Evolutionary conservation across 495 filamentous ascomycete genomes (phyloP), one percentile per base, ranked within the genome.

Genomic region (Xylaria cubensis): DNA sequence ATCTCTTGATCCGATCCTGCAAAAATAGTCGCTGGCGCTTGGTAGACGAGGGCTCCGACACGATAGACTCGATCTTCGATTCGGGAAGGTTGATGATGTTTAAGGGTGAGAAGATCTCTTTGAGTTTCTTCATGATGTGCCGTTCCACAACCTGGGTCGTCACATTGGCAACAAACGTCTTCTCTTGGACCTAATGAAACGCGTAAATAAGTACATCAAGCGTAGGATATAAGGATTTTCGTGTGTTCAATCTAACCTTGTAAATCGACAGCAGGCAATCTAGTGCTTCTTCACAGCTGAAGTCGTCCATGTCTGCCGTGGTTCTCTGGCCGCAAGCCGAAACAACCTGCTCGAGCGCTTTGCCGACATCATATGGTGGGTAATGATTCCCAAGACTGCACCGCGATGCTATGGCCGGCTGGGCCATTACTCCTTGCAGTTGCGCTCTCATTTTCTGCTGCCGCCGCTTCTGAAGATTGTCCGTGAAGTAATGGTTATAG

Each of bases 141-240:
- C 81, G 74, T 69, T 84, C 81, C 9, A 80, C 73, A 0, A 84
- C 81, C 62, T 84, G 82, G 0, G 80, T 80, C 59, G 83, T 81
- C 55, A 77, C 72, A 75, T 83, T 84, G 2, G 79, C 69, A 59
- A 80, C 80, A 61, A 81, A 83, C 19, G 70, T 73, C 70, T 82
- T 82, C 17, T 80, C 80, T 2, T 80, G 77, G 12, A 83, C 74
- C 69, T 65, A 41, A 41, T 65, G n/a, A 55, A 55, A 55, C 15
- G 10, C 24, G 51, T 55, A 21, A 55, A 9, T 55, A 5, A 29
- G 51, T 55, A 21, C 51, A 29, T 55, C 13, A 29, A 55, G 10
- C 1, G n/a, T 55, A 29, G 24, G 24, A 26, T 24, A 15, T 24
- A 29, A 13, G 21, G 21, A 24, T 26, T 21, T 21, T 24, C n/a